Evolutionary conservation across 192 early-diverging fungal species (phyloP), one percentile per base, ranked within the genome.

Genomic region (Piromyces sp.): DNA sequence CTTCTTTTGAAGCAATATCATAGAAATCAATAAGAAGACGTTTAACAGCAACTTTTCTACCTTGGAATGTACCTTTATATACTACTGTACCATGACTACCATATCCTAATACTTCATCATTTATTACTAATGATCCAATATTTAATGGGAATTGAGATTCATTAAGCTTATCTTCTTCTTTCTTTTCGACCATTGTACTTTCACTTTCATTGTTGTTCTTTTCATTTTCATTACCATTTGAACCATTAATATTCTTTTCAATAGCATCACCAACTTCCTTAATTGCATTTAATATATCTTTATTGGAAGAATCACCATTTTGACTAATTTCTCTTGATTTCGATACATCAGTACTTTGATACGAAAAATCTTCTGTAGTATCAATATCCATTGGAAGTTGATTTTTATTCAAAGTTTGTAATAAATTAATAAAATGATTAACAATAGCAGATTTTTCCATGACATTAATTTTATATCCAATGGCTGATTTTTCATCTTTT

Each of bases 51-150:
- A 98, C 97, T 11, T 92, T 87, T 15, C 96, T 90, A 29, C 94
- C 95, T 85, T 97, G 95, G 85, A 97, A 98, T 14, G 86, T 89
- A n/a, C 97, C 97, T 79, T 93, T 93, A 84, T 95, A 97, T 40
- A 99, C 97, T 14, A 98, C 93, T 0, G 98, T 99, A 26, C 98
- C 98, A 85, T 98, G 96, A 80, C 94, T 95, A 82, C 98, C 98
- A 84, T 96, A 95, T 9, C 96, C 87, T 86, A 68, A 68, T 9
- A 68, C 51, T n/a, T 68, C 51, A 11, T 68, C 51, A 68, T n/a
- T 68, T 9, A 68, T 68, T n/a, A n/a, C 26, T 26, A 68, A 19
- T n/a, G 51, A 68, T 68, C 51, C 51, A 68, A 68, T 68, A 28
- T 26, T 68, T 68, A 68, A 9, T 68, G 51, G 51, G 26, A 26